A percentile compares a stretch with the other conserved stretches of the same genome.
Conservation (phyloP, 768 basidiomycete species). For the Mycena vitilis region DNA sequence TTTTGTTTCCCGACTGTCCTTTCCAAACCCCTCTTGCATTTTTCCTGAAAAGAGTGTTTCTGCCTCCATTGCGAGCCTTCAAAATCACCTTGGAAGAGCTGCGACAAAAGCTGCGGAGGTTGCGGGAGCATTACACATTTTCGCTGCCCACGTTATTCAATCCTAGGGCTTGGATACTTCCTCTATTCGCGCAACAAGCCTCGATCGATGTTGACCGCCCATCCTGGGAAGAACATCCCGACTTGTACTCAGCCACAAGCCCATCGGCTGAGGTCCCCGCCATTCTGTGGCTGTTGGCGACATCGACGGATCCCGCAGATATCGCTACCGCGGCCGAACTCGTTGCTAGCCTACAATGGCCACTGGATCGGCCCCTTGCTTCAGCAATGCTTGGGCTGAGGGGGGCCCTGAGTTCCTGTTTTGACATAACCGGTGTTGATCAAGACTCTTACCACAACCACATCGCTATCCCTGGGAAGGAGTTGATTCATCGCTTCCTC, state of each 20-base stretch:
- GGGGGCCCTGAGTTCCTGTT: not conserved
- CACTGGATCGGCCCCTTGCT: not conserved
- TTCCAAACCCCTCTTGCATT: not conserved
- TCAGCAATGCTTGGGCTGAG: not conserved
- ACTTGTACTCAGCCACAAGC: too few species aligned
- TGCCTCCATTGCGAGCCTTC: too few species aligned
- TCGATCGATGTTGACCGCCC: not conserved
- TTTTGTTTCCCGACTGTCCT: not conserved
- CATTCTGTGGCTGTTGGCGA: conserved; percentile 6
- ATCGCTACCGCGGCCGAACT: conserved; percentile 4
- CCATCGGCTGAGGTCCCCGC: conserved; percentile 2
- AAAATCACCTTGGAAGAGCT: too few species aligned
- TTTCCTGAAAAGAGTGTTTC: not conserved
- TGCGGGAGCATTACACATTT: too few species aligned
- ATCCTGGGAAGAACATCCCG: not conserved
- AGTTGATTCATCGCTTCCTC: too few species aligned
- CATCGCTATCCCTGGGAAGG: too few species aligned
- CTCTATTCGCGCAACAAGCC: not conserved
- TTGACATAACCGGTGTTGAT: not conserved
- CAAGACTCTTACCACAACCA: too few species aligned
- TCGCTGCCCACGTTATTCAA: too few species aligned
- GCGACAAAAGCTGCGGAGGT: too few species aligned
- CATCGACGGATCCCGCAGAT: not conserved
- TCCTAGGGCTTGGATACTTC: not conserved
- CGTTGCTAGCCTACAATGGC: conserved; percentile 4